Percentiles rank a stretch among this genome's conserved stretches.
phyloP scores from a whole-genome alignment of 2,329 filamentous ascomycete genomes.

The Cladosporium sp. region DNA sequence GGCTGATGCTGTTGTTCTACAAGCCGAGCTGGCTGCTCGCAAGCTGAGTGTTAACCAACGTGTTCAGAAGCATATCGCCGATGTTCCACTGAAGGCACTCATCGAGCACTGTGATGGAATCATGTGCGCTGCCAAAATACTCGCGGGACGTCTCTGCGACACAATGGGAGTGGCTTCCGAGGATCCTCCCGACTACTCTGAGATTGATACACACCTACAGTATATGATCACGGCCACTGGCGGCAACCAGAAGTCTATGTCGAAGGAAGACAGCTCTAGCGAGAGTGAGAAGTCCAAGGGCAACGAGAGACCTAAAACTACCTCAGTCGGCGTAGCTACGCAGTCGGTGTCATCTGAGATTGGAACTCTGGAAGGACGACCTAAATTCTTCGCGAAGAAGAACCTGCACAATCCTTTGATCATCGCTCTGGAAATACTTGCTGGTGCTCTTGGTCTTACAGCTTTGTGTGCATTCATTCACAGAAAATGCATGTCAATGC shows the following conservation, averaged over 20 bases:
- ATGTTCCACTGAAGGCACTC: slow-evolving; percentile 43
- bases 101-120: slow-evolving; percentile 47
- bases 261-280: slow-evolving; percentile 19
- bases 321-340: background rate
- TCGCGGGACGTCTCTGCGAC: slow-evolving; percentile 37
- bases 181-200: slow-evolving; percentile 28
- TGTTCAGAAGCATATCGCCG: slow-evolving; percentile 41
- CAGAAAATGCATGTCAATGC: slow-evolving; percentile 52
- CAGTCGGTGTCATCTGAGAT: background rate
- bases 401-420: slow-evolving; percentile 16
- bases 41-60: slow-evolving; percentile 42
- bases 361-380: slow-evolving; percentile 14
- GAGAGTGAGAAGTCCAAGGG: background rate
- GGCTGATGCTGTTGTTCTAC: slow-evolving; percentile 32
- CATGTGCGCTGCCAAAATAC: slow-evolving; percentile 45
- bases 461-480: slow-evolving; percentile 49
- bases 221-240: slow-evolving; percentile 28
- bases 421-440: slow-evolving; percentile 47
- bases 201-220: slow-evolving; percentile 27
- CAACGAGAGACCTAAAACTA: background rate
- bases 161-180: slow-evolving; percentile 31
- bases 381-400: slow-evolving; percentile 14
- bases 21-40: slow-evolving; percentile 32
- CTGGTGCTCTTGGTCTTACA: slow-evolving; percentile 47
- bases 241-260: slow-evolving; percentile 19